Evolutionary conservation across 345 rosid species (phyloP).

Genomic region (Lepidium didymum): DNA sequence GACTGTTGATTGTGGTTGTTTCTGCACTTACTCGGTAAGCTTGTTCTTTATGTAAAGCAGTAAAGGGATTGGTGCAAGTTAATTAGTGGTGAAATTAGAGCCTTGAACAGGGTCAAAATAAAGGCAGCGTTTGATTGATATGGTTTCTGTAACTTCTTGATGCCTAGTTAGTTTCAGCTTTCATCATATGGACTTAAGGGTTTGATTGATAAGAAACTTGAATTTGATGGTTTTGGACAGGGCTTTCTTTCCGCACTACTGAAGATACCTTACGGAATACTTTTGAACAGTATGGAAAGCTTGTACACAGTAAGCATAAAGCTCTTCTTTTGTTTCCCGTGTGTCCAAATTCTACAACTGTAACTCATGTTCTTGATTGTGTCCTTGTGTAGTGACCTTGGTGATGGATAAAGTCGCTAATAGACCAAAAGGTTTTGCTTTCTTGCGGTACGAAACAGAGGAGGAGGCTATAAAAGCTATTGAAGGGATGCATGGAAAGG

Average conservation of each 20-base stretch:
- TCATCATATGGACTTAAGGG: neutral
- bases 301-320: slow-evolving; percentile 44
- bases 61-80: neutral
- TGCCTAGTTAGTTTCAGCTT: neutral
- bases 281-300: slow-evolving; percentile 58
- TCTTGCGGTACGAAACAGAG: slow-evolving; percentile 57
- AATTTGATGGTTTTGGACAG: slow-evolving; percentile 27
- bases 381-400: slow-evolving; percentile 43
- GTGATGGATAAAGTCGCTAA: slow-evolving; percentile 78
- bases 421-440: slow-evolving; percentile 78
- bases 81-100: neutral
- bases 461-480: slow-evolving; percentile 68
- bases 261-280: slow-evolving; percentile 65
- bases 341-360: neutral
- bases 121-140: neutral
- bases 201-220: neutral
- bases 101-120: neutral
- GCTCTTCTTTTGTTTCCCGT: neutral
- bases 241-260: slow-evolving; percentile 74
- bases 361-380: neutral
- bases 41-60: neutral
- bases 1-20: neutral
- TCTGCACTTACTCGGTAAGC: neutral
- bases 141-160: neutral
- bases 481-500: slow-evolving; percentile 91